Base-by-base conservation (phyloP, 1,284 basidiomycete species). In the Inonotus obliquus region DNA sequence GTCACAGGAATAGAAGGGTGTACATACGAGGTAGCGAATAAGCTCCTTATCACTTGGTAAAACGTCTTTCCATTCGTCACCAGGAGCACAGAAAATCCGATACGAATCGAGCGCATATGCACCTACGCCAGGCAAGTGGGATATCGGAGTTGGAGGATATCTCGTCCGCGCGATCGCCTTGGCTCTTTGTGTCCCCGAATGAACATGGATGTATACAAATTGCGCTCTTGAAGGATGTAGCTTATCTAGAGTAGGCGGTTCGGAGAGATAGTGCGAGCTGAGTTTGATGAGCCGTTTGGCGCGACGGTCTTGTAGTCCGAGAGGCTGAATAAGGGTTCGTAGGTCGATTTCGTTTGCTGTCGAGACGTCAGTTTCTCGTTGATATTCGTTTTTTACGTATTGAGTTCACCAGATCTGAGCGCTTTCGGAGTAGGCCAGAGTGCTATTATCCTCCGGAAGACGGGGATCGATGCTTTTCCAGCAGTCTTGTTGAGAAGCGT, bases 71-170 rank as follows among this genome's bases (percentile, higher is more conserved):
- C 86, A 88, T 60, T 81, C 81, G 2, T 78, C 67, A 35, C 66
- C 56, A 62, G 69, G 61, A 59, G 70, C 71, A 59, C 82, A 86
- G 68, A 86, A 89, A 19, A 89, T 86, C 37, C 84, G 77, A 65
- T 86, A 85, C 1, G 84, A 87, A 67, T 88, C 86, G 0, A 86
- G 74, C 0, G 87, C 87, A 64, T 88, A 89, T 1, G 76, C 74
- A 0, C 86, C 85, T 0, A 80, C 74, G 0, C 85, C 84, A 0
- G 84, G 83, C 9, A 83, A 74, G 66, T 83, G 80, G 11, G 81
- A 81, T 45, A 83, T 73, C 0, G 78, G 74, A 1, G 79, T 81
- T 7, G 72, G 69, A 4, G 77, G 75, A 63, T 82, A 83, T 51
- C 63, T 27, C 39, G 44, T 23, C 10, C 52, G 38, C 37, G 63